Evolutionary conservation across 352 stramenopile genomes (phyloP), one percentile per base, ranked within the genome.

Genomic region (Globisporangium takayamanum): DNA sequence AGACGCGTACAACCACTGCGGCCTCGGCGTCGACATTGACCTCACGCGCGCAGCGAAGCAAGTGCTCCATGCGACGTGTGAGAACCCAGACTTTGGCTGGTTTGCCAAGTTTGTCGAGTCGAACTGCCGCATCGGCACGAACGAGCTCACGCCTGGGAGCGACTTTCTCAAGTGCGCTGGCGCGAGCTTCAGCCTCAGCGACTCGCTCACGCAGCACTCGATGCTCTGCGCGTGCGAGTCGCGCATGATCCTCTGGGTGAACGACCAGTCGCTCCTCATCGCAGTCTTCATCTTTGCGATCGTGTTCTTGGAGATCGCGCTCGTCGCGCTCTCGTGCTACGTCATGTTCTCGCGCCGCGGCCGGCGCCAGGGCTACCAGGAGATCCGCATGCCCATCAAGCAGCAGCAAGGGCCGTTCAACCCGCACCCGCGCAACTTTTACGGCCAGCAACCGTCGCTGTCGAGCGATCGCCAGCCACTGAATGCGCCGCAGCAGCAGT

Each of bases 371-470:
- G 84, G 84, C 25, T 93, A 91, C 66, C 80, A 93, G 63, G 79
- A 93, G 67, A 93, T 93, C 55, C 85, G 80, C 20, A 93, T 93
- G 84, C 84, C 84, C 1, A 63, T 93, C 63, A 84, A 83, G 50
- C 73, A 81, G 58, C 67, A 74, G 42, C 45, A 62, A 53, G 78
- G 88, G 57, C 77, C 77, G 50, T 90, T 88, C 72, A 93, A 90
- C 58, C 77, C 84, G 55, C 79, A 92, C 68, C 79, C 79, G 47
- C 78, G 81, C 57, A 89, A 92, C 73, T 89, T 87, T 66, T 75
- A 75, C 49, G 63, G 71, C 37, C 69, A 77, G 45, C 39, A 57
- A 44, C 53, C 57, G 22, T 22, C 22, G 14, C 59, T 59, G 22
- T 18, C 41, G 46, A 49, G 52, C 8, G 61, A 73, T 30, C 67